Evolutionary conservation across 2,329 filamentous ascomycete genomes (phyloP).

Genomic region (Colletotrichum costaricense): DNA sequence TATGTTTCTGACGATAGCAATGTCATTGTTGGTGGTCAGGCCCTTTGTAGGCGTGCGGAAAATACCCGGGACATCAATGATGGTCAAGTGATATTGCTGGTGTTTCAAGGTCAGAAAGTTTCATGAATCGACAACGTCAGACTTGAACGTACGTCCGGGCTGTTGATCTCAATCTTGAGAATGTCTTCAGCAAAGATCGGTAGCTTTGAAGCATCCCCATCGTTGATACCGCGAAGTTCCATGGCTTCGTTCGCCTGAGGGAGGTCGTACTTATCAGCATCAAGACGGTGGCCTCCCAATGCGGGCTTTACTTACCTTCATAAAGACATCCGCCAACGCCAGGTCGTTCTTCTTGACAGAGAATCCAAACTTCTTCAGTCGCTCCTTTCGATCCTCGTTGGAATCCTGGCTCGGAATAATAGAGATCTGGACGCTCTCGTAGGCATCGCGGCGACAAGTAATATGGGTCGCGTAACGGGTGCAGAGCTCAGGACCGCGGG

Average conservation of each 20-base stretch:
- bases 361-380: constrained; percentile 42
- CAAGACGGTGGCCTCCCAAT: not conserved
- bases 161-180: constrained; percentile 56
- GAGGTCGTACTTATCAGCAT: not conserved
- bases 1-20: constrained; percentile 57
- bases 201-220: constrained; percentile 7
- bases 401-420: constrained; percentile 51
- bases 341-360: constrained; percentile 40
- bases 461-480: constrained; percentile 63
- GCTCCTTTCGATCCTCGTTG: constrained; percentile 23
- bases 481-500: constrained; percentile 55
- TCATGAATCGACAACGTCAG: not conserved
- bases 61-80: constrained; percentile 67
- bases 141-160: constrained; percentile 49
- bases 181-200: constrained; percentile 59
- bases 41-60: constrained; percentile 52
- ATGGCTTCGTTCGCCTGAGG: constrained; percentile 54
- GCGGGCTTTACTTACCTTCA: constrained; percentile 45
- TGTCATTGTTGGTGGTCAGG: constrained; percentile 57
- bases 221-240: constrained; percentile 49
- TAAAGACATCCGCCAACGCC: constrained; percentile 51
- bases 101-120: not conserved
- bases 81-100: constrained; percentile 58
- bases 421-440: constrained; percentile 49
- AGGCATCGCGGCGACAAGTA: constrained; percentile 50